Conservation (phyloP, 2,329 filamentous ascomycete species). For the Triangularia verruculosa region DNA sequence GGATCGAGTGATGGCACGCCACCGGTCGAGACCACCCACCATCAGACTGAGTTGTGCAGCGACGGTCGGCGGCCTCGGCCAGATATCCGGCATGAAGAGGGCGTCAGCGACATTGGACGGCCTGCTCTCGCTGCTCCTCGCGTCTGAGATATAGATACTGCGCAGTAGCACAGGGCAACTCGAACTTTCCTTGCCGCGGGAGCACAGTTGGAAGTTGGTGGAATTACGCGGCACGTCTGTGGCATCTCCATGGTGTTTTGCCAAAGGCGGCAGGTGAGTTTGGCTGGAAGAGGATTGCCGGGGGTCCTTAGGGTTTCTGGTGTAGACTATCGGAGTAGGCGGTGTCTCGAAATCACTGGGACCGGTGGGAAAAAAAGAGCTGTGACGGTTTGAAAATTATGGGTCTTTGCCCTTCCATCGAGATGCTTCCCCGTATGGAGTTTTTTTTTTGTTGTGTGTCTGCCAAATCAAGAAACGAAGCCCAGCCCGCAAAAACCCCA, state of each 20-base stretch:
- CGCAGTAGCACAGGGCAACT: neutral
- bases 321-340: neutral
- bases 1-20: conserved; percentile 22
- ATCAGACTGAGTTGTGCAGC: neutral
- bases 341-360: neutral
- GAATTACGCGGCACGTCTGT: neutral
- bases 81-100: neutral
- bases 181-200: neutral
- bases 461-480: conserved; percentile 24
- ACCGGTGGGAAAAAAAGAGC: neutral
- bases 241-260: neutral
- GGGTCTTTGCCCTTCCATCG: neutral
- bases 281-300: neutral
- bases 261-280: neutral
- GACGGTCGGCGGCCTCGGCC: conserved; percentile 18
- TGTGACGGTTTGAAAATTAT: conserved; percentile 2
- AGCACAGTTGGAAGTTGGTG: neutral
- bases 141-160: neutral
- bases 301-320: neutral
- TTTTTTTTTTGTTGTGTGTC: conserved; percentile 26
- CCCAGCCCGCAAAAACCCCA: conserved; percentile 20
- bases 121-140: neutral
- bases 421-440: neutral
- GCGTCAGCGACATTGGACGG: neutral
- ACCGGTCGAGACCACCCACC: conserved; percentile 4